Evolutionary conservation across 2,329 filamentous ascomycete genomes (phyloP), one percentile per base, ranked within the genome.

Genomic region (Microsporum canis): DNA sequence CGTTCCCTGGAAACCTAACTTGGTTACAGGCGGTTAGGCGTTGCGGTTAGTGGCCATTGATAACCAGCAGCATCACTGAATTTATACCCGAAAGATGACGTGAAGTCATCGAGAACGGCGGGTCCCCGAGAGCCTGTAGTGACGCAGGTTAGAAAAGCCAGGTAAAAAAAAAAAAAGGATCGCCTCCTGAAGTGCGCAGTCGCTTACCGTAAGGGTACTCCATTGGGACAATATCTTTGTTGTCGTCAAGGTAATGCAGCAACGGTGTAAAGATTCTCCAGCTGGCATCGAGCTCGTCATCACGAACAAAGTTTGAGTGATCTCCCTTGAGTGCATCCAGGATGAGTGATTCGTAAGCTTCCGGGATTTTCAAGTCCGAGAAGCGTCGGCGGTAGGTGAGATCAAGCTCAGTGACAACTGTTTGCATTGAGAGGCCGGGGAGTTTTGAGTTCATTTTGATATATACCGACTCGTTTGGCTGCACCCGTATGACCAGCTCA

Each of bases 381-480:
- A 99, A 99, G 68, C 95, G 88, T 76, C 94, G 87, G 73, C 95
- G 86, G 82, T 99, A 99, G 66, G 95, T 99, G 68, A 99, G 84
- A 73, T 99, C 94, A 63, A 99, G 88, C 80, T 99, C 94, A 63
- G 94, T 99, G 69, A 96, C 89, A 43, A 97, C 94, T 10, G 94
- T 99, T 82, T 99, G 94, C 91, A 97, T 99, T 81, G 91, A 97
- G 70, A 99, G 82, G 70, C 94, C 94, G 23, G 94, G 95, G 63
- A 99, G 82, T 83, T 99, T 99, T 34, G 92, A 97, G 87, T 99
- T 99, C 94, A 99, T 99, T 86, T 99, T 99, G 77, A 97, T 95
- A 80, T 99, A 99, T 68, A 99, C 91, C 73, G 89, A 95, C 83
- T 99, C 94, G 80, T 99, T 99, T 70, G 94, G 94, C 81, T 99